Evolutionary conservation across 2,329 filamentous ascomycete genomes (phyloP), one percentile per base, ranked within the genome.

Genomic region (Colletotrichum falcatum): DNA sequence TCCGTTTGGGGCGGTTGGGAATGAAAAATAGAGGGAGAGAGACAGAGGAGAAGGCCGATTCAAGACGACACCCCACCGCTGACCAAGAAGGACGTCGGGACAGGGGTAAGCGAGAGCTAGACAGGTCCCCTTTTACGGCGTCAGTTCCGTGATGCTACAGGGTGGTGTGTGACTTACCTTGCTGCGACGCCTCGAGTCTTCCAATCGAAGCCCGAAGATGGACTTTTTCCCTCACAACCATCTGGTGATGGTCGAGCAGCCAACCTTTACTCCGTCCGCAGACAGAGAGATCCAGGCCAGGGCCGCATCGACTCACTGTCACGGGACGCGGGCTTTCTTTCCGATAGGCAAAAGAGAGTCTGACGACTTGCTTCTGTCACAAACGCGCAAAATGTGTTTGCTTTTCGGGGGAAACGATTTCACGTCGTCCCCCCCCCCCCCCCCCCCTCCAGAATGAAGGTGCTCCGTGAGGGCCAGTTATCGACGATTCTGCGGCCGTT

Each of bases 81-180:
- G 44, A 64, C 48, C 61, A 28, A 55, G 48, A 55, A 33, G 59
- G 53, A 63, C 53, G 65, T 49, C 58, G 49, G 58, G 53, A 59
- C 68, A 71, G 59, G 68, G 68, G 59, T 71, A 68, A 68, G 68
- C 68, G 65, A 63, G 51, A 56, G 46, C 61, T 55, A 55, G 62
- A 42, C 23, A 53, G 65, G 39, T 48, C 59, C 59, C 59, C 63
- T 63, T 53, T 39, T n/a, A n/a, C 56, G 56, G 46, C 61, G 49
- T 56, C 48, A 42, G 39, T 65, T 70, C 49, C 55, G 54, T 61
- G 55, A 65, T 70, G 69, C 64, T 59, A 67, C 53, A 55, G 61
- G 65, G 44, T 71, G 66, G 66, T 71, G 66, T 65, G 66, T 18
- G 60, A 56, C 60, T 70, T 35, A 60, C 59, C 49, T 53, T 46